Conservation (phyloP, 257 asterid genomes). For the Solanum dulcamara region DNA sequence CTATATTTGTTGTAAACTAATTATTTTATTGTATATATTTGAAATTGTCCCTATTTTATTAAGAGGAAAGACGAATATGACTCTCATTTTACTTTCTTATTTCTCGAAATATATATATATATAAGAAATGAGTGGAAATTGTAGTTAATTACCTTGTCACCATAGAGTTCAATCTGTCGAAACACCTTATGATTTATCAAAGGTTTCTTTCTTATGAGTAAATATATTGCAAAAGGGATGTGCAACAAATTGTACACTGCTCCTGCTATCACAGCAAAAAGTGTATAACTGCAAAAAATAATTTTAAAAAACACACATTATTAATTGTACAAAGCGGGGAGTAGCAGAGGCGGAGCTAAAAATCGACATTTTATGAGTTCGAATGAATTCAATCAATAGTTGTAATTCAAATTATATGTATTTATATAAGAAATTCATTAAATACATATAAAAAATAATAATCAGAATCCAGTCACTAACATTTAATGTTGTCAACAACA, state of each 20-base stretch:
- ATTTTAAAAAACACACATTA: background rate
- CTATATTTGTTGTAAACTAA: too few relatives aligned
- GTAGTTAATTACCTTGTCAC: constrained; percentile 2
- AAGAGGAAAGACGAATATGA: too few relatives aligned
- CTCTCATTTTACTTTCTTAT: too few relatives aligned
- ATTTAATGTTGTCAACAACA: background rate
- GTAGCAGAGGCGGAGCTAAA: background rate
- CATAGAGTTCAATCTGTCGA: background rate
- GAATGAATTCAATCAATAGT: background rate
- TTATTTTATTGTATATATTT: too few relatives aligned
- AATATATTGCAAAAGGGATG: constrained; percentile 3
- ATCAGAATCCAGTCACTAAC: background rate
- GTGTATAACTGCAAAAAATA: background rate
- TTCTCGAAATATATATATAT: background rate
- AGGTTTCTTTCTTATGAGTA: background rate
- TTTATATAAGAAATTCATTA: background rate
- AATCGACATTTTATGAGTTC: background rate
- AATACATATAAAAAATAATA: background rate
- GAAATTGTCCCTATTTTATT: too few relatives aligned
- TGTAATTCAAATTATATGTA: background rate
- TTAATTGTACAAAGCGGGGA: background rate
- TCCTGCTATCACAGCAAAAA: constrained; percentile 1
- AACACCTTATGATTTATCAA: background rate
- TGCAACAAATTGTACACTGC: background rate
- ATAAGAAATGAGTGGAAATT: background rate